Evolutionary conservation across 177 flowering plant genomes (phyloP), one percentile per base, ranked within the genome.

Genomic region (Vitis hybrid): DNA sequence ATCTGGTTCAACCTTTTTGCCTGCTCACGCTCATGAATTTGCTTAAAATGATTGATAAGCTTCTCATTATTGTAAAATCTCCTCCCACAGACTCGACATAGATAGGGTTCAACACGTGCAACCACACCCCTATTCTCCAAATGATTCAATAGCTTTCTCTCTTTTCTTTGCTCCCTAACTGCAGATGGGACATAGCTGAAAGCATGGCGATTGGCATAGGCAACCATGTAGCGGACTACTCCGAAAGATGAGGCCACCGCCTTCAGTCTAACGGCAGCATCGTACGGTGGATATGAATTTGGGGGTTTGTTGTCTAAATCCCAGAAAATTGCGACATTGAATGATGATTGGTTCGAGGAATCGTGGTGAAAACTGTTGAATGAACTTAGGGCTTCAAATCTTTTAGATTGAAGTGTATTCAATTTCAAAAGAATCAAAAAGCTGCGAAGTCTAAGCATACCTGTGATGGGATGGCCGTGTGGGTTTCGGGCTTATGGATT

Each of bases 301-400:
- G 96, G 94, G 5, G 91, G 92, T 68, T 91, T 91, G 71, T 88
- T 91, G 72, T 94, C 97, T 70, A 93, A 82, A 72, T 91, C 98
- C 99, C 99, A 94, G 78, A 94, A 93, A 64, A 94, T 77, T 2
- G 80, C 97, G 5, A 92, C 92, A 54, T 45, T 76, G 39, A 39
- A 39, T 39, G 0, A 1, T 7, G 29, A 39, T 39, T 39, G 45
- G 29, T 39, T 7, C 8, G 45, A 39, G 45, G 45, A 34, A 50
- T 65, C 57, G 57, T 50, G 12, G 52, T 65, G 7, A 39, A 29
- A 11, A 65, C 56, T 14, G 68, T 56, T 20, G 50, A 50, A 29
- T 65, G 19, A 29, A 65, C 49, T 34, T 50, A 56, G 58, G 29
- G 20, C 45, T 50, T 65, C 22, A 16, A 51, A 12, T 39, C 45